Evolutionary conservation across 345 rosid species (phyloP), one percentile per base, ranked within the genome.

Genomic region (Hibiscus mutabilis): DNA sequence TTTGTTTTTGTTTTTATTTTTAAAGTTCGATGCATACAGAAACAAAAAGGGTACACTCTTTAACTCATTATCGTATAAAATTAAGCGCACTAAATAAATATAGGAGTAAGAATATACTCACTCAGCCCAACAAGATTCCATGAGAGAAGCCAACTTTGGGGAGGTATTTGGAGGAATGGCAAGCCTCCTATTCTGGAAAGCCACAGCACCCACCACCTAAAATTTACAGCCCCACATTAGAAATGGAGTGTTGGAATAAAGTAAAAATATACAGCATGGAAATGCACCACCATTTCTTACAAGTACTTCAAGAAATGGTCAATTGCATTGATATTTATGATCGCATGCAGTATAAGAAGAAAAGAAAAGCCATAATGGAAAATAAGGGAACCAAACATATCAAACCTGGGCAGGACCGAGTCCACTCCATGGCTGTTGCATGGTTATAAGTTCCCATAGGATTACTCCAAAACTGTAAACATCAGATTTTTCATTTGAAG

Each of bases 51-150:
- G 49, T 44, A 44, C 10, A 19, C 5, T 11, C 16, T 49, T 49
- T 6, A 13, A 68, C 2, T 6, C 2, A 60, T 18, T 15, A 27
- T 25, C 22, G 18, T 18, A 56, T 42, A 58, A 13, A 55, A 22
- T 0, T 0, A 55, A 33, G 1, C 5, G 4, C 14, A n/a, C 55
- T 52, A 11, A 35, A 46, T 4, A 18, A 44, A 71, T 18, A 3
- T 25, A 59, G 11, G 44, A 70, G 25, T 53, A 16, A 35, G 53
- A 22, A 7, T 21, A 24, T 3, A 71, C 91, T 84, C 80, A 90
- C 96, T 91, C 97, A 0, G 89, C 88, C 97, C 98, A 94, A 79
- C 98, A 94, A 67, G 97, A 86, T 84, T 94, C 98, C 90, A 94
- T 87, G 60, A 94, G 87, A 60, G 98, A 85, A 71, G 87, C 86